phyloP scores from a whole-genome alignment of 495 filamentous ascomycete genomes.

The Aspergillus indologenus region DNA sequence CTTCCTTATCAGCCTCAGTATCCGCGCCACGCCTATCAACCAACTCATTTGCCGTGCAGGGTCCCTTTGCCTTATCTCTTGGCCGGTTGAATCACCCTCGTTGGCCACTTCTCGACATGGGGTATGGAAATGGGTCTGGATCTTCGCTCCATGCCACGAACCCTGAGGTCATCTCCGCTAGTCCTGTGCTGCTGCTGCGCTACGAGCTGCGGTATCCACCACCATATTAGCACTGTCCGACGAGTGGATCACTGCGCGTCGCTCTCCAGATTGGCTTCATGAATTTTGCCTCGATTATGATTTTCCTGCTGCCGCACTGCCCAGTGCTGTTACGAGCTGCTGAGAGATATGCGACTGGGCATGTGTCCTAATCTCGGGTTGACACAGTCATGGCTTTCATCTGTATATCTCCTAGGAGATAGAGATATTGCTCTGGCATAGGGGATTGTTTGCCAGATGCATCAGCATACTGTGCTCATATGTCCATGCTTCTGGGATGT shows the following conservation, averaged over 20 bases:
- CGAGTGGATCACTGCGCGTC: neutral
- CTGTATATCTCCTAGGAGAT: neutral
- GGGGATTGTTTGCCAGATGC: neutral
- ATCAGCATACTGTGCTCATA: neutral
- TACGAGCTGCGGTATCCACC: slow-evolving; percentile 1
- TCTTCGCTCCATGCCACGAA: neutral
- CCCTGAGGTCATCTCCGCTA: slow-evolving; percentile 7
- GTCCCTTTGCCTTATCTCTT: slow-evolving; percentile 1
- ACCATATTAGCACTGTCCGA: neutral
- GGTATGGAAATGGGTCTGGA: slow-evolving; percentile 1
- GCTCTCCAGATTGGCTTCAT: slow-evolving; percentile 5
- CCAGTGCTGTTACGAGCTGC: neutral
- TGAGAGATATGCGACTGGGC: neutral
- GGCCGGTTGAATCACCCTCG: too few species aligned
- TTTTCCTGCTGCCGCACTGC: neutral
- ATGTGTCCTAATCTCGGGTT: neutral
- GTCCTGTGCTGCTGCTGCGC: neutral
- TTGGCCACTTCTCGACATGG: neutral
- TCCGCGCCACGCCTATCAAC: slow-evolving; percentile 3
- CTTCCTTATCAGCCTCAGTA: neutral
- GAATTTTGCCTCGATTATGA: neutral
- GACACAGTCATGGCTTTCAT: neutral
- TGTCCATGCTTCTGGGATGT: neutral
- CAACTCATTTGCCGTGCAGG: neutral
- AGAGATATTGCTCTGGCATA: neutral